Evolutionary conservation across 148 eudicot genomes (phyloP), one percentile per base, ranked within the genome.

Genomic region (Euryodendron excelsum): DNA sequence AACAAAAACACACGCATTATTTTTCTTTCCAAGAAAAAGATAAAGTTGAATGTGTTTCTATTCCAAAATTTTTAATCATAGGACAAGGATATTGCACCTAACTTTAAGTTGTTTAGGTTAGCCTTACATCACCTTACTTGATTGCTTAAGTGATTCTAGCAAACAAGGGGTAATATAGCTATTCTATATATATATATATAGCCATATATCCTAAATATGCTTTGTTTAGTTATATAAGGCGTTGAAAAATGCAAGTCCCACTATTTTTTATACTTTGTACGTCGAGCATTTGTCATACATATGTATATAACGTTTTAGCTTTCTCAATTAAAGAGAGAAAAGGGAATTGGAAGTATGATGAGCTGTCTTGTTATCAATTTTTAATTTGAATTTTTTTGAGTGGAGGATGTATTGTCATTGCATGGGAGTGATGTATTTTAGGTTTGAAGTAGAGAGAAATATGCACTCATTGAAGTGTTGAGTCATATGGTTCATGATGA

Each of bases 401-500:
- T 73, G 0, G 64, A 55, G 20, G 28, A 33, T 69, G 10, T 27
- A 13, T 53, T n/a, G 76, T 34, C 15, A 13, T 33, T 23, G 28
- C 76, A 56, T 72, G 41, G n/a, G 75, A 56, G 44, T 10, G 45
- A 41, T 63, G 21, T 14, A 9, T 8, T 37, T 31, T 3, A 31
- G 45, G 41, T 72, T 34, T 36, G 8, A 15, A 4, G 47, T 20
- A 52, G 60, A 18, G 41, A 52, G 74, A 50, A 70, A 30, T n/a
- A 70, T 50, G 30, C 55, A 72, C 70, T 66, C 47, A 52, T 72
- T 52, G 28, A 15, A 72, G 60, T 31, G 20, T 72, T 72, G 34
- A 21, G 20, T 18, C 48, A 64, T 14, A n/a, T 56, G 33, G 56
- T 56, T 73, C 48, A 55, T 56, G 15, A 73, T 55, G 63, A 15